A percentile compares a stretch with the other conserved stretches of the same genome.
These are phyloP conservation scores for Wickerhamiella dianesei DNA, from an alignment of 805 yeast genomes.

Conservation along the genomic window DNA sequence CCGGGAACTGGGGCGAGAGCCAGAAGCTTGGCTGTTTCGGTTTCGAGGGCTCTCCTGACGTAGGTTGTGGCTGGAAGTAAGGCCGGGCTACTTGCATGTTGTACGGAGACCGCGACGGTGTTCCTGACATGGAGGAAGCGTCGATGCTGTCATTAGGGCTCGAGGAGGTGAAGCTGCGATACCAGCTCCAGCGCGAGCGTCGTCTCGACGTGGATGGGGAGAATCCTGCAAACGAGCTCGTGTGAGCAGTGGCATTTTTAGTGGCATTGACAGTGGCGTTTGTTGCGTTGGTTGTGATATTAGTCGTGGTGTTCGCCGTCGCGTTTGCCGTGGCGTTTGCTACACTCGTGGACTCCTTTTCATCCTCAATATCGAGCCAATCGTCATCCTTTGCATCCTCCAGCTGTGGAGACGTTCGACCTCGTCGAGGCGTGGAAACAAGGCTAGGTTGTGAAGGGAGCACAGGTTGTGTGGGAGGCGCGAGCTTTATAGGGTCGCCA, in stretches of 20 bases:
- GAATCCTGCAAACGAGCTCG: slow-evolving; percentile 5
- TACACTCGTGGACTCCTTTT: too few relatives aligned
- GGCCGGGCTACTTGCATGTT: background rate
- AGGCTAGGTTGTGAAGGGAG: too few relatives aligned
- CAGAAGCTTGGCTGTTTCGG: slow-evolving; percentile 4
- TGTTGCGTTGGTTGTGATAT: background rate
- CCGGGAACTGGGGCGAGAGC: slow-evolving; percentile 30
- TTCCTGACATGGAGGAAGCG: background rate
- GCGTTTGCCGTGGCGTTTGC: background rate
- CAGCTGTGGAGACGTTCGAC: too few relatives aligned
- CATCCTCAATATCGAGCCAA: slow-evolving; percentile 15
- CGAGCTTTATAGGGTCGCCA: background rate
- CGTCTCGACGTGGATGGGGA: slow-evolving; percentile 7
- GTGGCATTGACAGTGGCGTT: too few relatives aligned
- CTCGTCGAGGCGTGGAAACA: too few relatives aligned
- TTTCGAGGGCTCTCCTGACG: background rate
- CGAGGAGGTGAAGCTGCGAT: background rate
- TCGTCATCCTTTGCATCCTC: slow-evolving; percentile 11
- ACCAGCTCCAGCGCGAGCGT: slow-evolving; percentile 1
- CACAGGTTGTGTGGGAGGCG: slow-evolving; percentile 1
- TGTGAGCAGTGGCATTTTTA: background rate
- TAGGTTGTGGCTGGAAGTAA: background rate
- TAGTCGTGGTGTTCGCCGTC: background rate
- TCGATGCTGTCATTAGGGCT: background rate
- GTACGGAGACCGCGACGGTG: background rate